Evolutionary conservation across 176 grass and related monocot genomes (phyloP), one percentile per base, ranked within the genome.

Genomic region (Phoenix roebelenii): DNA sequence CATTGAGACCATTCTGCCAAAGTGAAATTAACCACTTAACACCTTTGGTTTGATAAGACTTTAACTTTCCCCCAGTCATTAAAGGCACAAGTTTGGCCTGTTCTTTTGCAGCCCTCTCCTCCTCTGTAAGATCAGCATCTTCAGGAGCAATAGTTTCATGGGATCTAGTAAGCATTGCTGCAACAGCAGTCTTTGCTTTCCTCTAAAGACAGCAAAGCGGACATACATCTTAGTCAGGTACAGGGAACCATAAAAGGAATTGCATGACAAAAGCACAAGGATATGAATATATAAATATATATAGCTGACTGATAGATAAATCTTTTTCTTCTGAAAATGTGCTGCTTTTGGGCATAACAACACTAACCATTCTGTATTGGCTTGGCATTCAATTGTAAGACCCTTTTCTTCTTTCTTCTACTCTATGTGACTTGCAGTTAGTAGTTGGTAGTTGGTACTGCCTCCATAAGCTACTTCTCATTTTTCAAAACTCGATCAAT

Each of bases 21-120:
- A 97, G 74, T 4, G 87, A 97, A 54, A 97, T 92, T 69, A 97
- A 65, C 93, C 93, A 97, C 67, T 97, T 97, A 19, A 97, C 87
- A 58, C 93, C 93, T 76, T 91, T 97, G 66, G 91, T 88, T 81
- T 97, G 93, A 70, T 97, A 97, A 23, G 87, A 61, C 64, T 97
- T 97, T 75, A 97, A 76, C 60, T 77, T 76, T 20, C 93, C 93
- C 3, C 93, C 93, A 52, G 93, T 98, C 81, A 98, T 64, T 64
- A 98, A 50, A 28, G 93, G 93, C 54, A 98, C 93, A 67, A 98
- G 79, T 49, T 73, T 80, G 3, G 77, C 64, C 74, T 98, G 93
- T 53, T 98, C 84, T 64, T 83, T 88, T 19, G 72, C 71, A 59
- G 49, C 75, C 61, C 67, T 85, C 52, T 91, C 86, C 60, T 84